Conservation (phyloP, 1,139 yeast species). For the Debaryomycetaceae sp. region DNA sequence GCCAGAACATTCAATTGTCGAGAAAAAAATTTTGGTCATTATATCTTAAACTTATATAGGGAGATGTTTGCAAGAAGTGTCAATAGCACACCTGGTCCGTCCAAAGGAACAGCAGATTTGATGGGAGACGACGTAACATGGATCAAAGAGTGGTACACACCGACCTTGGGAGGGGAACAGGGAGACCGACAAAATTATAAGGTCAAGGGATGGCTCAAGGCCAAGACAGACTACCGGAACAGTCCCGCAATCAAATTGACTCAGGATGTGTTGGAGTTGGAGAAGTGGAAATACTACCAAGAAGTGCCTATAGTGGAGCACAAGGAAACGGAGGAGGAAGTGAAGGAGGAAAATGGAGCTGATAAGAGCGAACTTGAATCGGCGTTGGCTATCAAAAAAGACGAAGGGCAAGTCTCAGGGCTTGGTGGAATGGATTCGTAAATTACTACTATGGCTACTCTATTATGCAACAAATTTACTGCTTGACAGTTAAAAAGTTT, state of each 20-base stretch:
- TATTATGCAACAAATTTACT: not conserved
- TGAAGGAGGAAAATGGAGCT: constrained; percentile 5
- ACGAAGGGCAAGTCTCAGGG: constrained; percentile 20
- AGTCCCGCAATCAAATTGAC: constrained; percentile 10
- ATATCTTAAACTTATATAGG: not conserved
- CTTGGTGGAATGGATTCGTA: constrained; percentile 5
- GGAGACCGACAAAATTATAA: constrained; percentile 15
- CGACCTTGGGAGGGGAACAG: constrained; percentile 11
- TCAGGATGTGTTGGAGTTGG: constrained; percentile 29
- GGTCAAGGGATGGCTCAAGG: constrained; percentile 43
- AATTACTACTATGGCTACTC: not conserved
- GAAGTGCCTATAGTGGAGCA: constrained; percentile 13
- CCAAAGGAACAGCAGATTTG: constrained; percentile 16
- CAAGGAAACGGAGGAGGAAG: constrained; percentile 2
- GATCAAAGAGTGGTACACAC: constrained; percentile 40
- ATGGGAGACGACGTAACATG: constrained; percentile 33
- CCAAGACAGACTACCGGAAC: constrained; percentile 17
- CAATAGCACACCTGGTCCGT: constrained; percentile 15
- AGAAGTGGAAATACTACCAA: constrained; percentile 24
- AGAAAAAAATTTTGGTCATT: not conserved
- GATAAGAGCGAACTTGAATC: constrained; percentile 13
- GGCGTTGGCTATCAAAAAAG: constrained; percentile 17
- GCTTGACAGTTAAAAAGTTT: constrained; percentile 41
- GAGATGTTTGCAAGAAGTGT: constrained; percentile 18
- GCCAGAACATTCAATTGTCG: not conserved